These are phyloP conservation scores for Podospora pseudoanserina DNA, from an alignment of 495 filamentous ascomycete species.

Conservation along the genomic window DNA sequence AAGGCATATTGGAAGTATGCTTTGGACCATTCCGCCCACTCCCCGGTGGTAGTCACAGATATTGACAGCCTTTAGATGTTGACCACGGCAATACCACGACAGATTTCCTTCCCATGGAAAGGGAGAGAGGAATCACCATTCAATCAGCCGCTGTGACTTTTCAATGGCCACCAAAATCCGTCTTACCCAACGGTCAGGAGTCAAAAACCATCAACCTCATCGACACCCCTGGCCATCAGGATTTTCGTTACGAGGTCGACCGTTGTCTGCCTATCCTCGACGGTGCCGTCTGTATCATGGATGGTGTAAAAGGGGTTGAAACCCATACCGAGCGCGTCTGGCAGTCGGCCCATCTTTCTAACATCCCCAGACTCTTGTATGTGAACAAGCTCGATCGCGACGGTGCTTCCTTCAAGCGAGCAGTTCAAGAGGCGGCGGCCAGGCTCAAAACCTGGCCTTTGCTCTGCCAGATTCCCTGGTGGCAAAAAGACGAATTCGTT, in stretches of 20 bases:
- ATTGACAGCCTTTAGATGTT: slow-evolving; percentile 58
- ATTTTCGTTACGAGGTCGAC: slow-evolving; percentile 97
- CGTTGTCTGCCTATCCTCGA: slow-evolving; percentile 90
- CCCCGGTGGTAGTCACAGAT: not conserved
- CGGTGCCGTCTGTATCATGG: slow-evolving; percentile 91
- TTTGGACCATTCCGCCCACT: not conserved
- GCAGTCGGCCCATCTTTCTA: slow-evolving; percentile 79
- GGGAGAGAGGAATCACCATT: slow-evolving; percentile 92
- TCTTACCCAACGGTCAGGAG: slow-evolving; percentile 35
- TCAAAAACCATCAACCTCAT: slow-evolving; percentile 78
- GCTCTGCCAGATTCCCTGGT: slow-evolving; percentile 95
- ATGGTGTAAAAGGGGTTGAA: slow-evolving; percentile 95
- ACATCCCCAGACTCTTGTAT: slow-evolving; percentile 82
- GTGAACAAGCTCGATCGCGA: slow-evolving; percentile 97
- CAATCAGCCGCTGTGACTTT: slow-evolving; percentile 97
- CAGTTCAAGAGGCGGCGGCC: slow-evolving; percentile 77
- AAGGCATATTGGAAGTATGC: slow-evolving; percentile 72
- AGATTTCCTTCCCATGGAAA: slow-evolving; percentile 93
- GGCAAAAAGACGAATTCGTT: slow-evolving; percentile 68
- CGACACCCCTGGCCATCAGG: slow-evolving; percentile 95
- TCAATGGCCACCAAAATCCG: slow-evolving; percentile 59
- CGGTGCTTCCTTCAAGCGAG: slow-evolving; percentile 83
- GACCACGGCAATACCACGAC: slow-evolving; percentile 97
- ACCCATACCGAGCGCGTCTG: slow-evolving; percentile 98
- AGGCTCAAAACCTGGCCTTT: slow-evolving; percentile 81